These are phyloP conservation scores for Postia placenta DNA, from an alignment of 768 basidiomycete species.

Conservation along the genomic window DNA sequence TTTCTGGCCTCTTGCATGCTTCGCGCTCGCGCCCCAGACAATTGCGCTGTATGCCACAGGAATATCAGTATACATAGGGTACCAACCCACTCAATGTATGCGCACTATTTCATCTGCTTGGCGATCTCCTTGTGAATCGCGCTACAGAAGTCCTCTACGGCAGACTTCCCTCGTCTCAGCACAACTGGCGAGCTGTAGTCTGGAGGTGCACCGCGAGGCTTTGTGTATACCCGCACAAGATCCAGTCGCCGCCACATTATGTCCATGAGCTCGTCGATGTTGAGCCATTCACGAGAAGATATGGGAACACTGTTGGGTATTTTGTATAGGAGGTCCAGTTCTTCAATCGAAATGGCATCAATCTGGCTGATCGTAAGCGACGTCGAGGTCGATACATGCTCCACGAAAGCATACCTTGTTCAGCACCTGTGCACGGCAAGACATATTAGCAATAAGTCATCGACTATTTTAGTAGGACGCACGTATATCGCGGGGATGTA, in stretches of 20 bases:
- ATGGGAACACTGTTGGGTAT: constrained; percentile 95
- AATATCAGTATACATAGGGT: not conserved
- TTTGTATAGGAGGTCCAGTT: constrained; percentile 91
- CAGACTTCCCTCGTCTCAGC: constrained; percentile 52
- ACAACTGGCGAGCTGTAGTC: constrained; percentile 93
- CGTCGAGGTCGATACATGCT: not conserved
- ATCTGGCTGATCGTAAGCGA: constrained; percentile 44
- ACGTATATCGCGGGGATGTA: constrained; percentile 93
- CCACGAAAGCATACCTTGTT: constrained; percentile 8
- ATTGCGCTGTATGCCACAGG: constrained; percentile 48
- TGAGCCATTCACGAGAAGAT: constrained; percentile 92
- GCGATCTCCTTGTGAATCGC: constrained; percentile 96
- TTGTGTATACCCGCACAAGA: constrained; percentile 94
- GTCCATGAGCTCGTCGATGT: constrained; percentile 89
- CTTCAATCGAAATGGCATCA: constrained; percentile 97
- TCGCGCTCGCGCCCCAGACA: constrained; percentile 97
- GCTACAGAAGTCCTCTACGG: constrained; percentile 88
- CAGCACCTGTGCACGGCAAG: constrained; percentile 7
- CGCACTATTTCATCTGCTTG: constrained; percentile 93
- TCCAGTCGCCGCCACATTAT: constrained; percentile 92
- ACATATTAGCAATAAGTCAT: too few relatives aligned
- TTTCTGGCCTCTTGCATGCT: constrained; percentile 94
- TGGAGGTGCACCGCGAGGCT: constrained; percentile 85
- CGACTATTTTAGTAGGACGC: constrained; percentile 21
- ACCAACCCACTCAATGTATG: not conserved